Percentiles rank a stretch among this genome's conserved stretches.
Conservation (phyloP, 2,329 filamentous ascomycete genomes). For the Penicillium janthinellum region DNA sequence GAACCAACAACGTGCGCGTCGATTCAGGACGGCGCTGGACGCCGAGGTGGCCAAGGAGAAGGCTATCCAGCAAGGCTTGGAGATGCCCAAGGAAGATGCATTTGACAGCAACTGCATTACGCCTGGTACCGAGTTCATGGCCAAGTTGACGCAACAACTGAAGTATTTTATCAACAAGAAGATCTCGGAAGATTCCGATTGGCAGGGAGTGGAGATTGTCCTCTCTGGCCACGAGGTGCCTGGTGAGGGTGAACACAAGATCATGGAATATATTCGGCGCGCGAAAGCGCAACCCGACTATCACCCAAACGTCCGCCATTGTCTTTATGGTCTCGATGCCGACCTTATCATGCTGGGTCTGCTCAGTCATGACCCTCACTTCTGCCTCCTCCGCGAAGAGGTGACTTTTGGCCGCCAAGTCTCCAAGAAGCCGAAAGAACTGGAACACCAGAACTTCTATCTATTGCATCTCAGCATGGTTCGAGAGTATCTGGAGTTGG, state of each 20-base stretch:
- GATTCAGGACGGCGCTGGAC: constrained; percentile 92
- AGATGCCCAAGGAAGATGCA: constrained; percentile 91
- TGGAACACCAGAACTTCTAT: constrained; percentile 99
- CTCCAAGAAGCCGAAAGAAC: constrained; percentile 87
- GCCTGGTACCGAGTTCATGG: constrained; percentile 95
- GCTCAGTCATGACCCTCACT: constrained; percentile 96
- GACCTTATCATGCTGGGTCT: constrained; percentile 98
- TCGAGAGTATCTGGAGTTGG: constrained; percentile 91
- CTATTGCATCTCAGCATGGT: constrained; percentile 97
- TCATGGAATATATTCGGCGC: constrained; percentile 99
- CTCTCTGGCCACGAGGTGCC: constrained; percentile 97
- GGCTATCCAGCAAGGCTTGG: constrained; percentile 82
- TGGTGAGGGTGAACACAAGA: constrained; percentile 98
- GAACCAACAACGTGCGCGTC: constrained; percentile 96
- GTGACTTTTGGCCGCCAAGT: constrained; percentile 92
- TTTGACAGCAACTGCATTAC: constrained; percentile 99
- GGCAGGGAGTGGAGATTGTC: constrained; percentile 95
- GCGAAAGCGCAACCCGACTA: constrained; percentile 94
- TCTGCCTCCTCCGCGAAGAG: constrained; percentile 94
- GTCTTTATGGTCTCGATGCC: constrained; percentile 93
- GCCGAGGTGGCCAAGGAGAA: constrained; percentile 88
- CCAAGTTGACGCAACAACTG: constrained; percentile 86
- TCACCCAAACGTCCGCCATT: constrained; percentile 90
- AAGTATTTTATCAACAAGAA: constrained; percentile 99
- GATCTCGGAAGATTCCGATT: constrained; percentile 92